Conservation (phyloP, 192 early-diverging fungal species). For the Backusella tarrabulga region DNA sequence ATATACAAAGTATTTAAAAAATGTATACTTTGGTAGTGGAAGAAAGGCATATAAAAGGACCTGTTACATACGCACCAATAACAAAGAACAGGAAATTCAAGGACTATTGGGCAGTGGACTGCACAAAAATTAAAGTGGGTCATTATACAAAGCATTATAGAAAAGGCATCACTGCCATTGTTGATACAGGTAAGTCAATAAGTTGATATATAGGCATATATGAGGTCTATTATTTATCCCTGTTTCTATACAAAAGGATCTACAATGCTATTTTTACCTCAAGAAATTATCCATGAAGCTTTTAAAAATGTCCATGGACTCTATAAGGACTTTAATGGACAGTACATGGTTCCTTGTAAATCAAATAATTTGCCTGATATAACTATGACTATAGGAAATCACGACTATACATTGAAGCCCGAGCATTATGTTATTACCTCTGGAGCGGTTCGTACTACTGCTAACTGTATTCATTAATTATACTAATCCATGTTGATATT, state of each 20-base stretch:
- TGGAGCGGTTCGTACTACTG: neutral
- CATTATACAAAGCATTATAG: neutral
- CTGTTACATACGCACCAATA: conserved; percentile 13
- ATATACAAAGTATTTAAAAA: neutral
- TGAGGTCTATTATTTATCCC: neutral
- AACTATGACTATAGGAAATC: conserved; percentile 12
- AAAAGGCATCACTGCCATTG: conserved; percentile 8
- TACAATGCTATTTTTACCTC: conserved; percentile 27
- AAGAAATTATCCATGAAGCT: neutral
- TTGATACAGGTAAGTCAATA: conserved; percentile 19
- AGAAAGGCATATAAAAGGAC: conserved; percentile 1
- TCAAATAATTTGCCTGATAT: conserved; percentile 14
- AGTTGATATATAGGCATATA: neutral
- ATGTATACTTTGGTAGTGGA: conserved; percentile 15
- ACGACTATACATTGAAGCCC: conserved; percentile 14
- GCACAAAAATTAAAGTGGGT: conserved; percentile 12
- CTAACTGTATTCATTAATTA: neutral
- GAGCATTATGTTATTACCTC: conserved; percentile 23
- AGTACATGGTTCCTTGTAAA: conserved; percentile 25
- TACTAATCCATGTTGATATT: neutral
- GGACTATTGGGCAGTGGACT: conserved; percentile 36
- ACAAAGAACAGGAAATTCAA: conserved; percentile 6
- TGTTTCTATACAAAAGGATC: conserved; percentile 4
- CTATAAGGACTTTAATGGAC: conserved; percentile 1
- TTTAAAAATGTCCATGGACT: conserved; percentile 5